Conservation (phyloP, 306 rosid species). For the Prunus mira region DNA sequence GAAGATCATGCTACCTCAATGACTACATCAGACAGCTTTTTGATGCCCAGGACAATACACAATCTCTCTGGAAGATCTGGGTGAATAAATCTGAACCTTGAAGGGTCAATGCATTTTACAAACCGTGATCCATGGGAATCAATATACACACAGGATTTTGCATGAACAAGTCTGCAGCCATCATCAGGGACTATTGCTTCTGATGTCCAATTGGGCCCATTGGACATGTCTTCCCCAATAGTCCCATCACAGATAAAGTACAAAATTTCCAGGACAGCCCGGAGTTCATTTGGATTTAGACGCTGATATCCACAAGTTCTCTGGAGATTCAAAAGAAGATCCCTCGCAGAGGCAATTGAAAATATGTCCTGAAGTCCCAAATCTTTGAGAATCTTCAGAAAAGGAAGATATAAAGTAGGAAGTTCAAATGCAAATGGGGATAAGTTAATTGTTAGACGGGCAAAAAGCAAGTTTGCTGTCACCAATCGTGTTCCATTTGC, state of each 20-base stretch:
- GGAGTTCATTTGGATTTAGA: conserved; percentile 92
- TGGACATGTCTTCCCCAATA: conserved; percentile 38
- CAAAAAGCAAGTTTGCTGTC: conserved; percentile 73
- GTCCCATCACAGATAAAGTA: conserved; percentile 71
- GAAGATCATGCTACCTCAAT: conserved; percentile 62
- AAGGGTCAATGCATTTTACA: conserved; percentile 75
- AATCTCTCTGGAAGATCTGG: conserved; percentile 86
- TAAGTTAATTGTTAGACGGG: conserved; percentile 72
- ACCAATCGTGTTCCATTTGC: conserved; percentile 97
- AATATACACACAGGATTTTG: conserved; percentile 70
- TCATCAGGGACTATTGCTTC: conserved; percentile 89
- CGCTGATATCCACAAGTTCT: conserved; percentile 87
- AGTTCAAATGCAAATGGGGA: conserved; percentile 98
- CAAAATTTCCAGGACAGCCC: conserved; percentile 91
- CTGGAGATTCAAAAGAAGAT: conserved; percentile 81
- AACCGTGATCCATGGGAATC: conserved; percentile 86
- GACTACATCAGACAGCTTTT: conserved; percentile 76
- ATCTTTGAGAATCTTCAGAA: conserved; percentile 73
- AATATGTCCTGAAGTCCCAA: conserved; percentile 85
- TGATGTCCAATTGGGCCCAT: conserved; percentile 49
- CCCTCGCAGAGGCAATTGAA: conserved; percentile 75
- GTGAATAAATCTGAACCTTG: conserved; percentile 84
- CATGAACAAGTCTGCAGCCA: conserved; percentile 93
- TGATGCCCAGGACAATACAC: conserved; percentile 62
- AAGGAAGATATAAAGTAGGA: conserved; percentile 79